These are phyloP conservation scores for Tetracladium maxilliforme DNA, from an alignment of 2,329 filamentous ascomycete genomes.

Conservation along the genomic window DNA sequence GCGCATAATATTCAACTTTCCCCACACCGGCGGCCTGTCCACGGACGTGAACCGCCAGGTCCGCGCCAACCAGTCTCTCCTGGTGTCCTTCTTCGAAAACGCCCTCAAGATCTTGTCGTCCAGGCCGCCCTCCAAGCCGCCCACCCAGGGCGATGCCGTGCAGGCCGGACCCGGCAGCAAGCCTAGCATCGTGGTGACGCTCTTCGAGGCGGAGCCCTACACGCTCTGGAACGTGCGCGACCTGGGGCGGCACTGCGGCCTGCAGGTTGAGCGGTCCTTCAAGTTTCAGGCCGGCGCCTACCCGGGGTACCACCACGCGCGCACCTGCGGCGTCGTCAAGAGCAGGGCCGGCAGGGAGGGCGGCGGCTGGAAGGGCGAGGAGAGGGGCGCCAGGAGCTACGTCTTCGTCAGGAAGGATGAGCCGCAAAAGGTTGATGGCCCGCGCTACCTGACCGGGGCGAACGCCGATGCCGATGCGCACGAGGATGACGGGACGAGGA, in stretches of 20 bases:
- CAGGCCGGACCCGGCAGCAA: no score
- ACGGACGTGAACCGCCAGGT: slow-evolving; percentile 94
- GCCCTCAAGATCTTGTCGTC: slow-evolving; percentile 35
- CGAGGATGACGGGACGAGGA: no score
- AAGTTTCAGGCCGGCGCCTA: slow-evolving; percentile 52
- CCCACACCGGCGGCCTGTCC: slow-evolving; percentile 81
- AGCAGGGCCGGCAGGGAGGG: slow-evolving; percentile 26
- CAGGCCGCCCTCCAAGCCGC: slow-evolving; percentile 12
- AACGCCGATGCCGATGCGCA: no score
- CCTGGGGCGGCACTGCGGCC: slow-evolving; percentile 62
- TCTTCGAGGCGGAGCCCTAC: slow-evolving; percentile 92
- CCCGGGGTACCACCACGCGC: slow-evolving; percentile 58
- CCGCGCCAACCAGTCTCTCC: slow-evolving; percentile 67
- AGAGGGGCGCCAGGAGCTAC: slow-evolving; percentile 39
- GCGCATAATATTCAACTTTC: slow-evolving; percentile 88
- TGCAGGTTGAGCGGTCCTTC: slow-evolving; percentile 58
- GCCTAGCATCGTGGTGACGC: slow-evolving; percentile 72
- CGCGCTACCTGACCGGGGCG: no score
- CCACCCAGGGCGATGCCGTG: no score
- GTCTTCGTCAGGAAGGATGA: slow-evolving; percentile 47
- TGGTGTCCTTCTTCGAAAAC: slow-evolving; percentile 52
- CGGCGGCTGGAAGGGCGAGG: slow-evolving; percentile 33
- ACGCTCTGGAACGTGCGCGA: slow-evolving; percentile 91
- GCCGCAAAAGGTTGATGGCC: no score
- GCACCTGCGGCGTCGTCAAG: slow-evolving; percentile 53